Percentiles rank a stretch among this genome's conserved stretches.
phyloP scores from a whole-genome alignment of 768 basidiomycete genomes.

The Phylloporus sp. region DNA sequence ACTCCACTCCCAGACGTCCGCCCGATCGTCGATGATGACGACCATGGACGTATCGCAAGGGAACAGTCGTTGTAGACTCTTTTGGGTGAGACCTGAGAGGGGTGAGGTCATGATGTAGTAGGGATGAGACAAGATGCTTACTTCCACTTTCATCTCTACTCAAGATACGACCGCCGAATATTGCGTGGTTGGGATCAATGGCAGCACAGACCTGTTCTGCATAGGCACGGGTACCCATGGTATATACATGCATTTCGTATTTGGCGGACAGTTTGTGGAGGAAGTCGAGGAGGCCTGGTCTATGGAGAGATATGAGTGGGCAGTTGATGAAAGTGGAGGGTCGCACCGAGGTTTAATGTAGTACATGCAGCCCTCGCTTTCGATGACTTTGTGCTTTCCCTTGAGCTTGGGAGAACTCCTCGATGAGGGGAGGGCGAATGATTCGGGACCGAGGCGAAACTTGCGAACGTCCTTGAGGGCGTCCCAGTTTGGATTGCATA shows the following conservation, averaged over 20 bases:
- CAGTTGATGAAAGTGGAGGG: not conserved
- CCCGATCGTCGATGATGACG: constrained; percentile 96
- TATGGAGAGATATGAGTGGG: constrained; percentile 18
- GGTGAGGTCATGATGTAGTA: constrained; percentile 11
- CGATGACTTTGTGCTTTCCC: constrained; percentile 60
- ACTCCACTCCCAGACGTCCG: constrained; percentile 98
- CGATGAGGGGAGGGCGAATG: constrained; percentile 44
- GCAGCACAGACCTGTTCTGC: constrained; percentile 92
- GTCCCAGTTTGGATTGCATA: constrained; percentile 89
- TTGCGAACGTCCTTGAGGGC: constrained; percentile 86
- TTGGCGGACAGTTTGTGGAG: constrained; percentile 62
- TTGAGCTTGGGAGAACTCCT: constrained; percentile 40
- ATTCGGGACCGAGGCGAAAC: constrained; percentile 84
- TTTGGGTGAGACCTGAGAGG: constrained; percentile 74
- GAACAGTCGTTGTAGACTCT: constrained; percentile 87
- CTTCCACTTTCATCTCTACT: constrained; percentile 97
- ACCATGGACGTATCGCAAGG: constrained; percentile 99
- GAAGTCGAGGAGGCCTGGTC: constrained; percentile 84
- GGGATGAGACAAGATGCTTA: constrained; percentile 38
- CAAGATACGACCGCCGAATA: constrained; percentile 84
- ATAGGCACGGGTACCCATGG: constrained; percentile 97
- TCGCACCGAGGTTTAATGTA: constrained; percentile 95
- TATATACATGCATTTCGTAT: constrained; percentile 99
- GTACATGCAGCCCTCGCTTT: constrained; percentile 86
- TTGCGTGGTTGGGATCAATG: constrained; percentile 81